A percentile compares a stretch with the other conserved stretches of the same genome.
Evolutionary conservation across 2,329 filamentous ascomycete species (phyloP).

Genomic region (Penicillium rolfsii): DNA sequence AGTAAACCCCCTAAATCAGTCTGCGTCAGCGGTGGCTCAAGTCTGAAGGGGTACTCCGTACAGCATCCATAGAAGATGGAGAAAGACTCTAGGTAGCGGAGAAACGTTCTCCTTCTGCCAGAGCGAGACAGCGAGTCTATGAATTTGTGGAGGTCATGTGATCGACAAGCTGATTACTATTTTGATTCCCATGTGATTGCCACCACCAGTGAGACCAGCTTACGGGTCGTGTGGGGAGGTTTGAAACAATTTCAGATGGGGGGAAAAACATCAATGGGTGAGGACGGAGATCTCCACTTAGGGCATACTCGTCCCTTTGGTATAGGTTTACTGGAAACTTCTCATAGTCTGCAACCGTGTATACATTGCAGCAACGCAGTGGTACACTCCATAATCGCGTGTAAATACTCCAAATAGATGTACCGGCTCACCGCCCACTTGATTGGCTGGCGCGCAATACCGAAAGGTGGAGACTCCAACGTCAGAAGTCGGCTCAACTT

Average conservation of each 20-base stretch:
- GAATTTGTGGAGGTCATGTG: neutral
- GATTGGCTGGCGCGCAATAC: conserved; percentile 34
- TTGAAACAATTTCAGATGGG: neutral
- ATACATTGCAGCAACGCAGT: neutral
- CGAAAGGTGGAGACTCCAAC: conserved; percentile 7
- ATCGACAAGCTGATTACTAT: neutral
- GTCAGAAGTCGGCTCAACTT: neutral
- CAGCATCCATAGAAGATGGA: neutral
- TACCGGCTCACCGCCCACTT: neutral
- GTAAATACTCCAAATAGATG: neutral
- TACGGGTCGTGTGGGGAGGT: neutral
- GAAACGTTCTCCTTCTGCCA: neutral
- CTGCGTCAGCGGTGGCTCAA: neutral
- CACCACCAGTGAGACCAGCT: neutral
- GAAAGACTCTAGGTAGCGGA: neutral
- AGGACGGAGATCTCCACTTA: neutral
- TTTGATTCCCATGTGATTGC: neutral
- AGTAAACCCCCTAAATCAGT: neutral
- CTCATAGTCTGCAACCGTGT: neutral
- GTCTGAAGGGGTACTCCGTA: neutral
- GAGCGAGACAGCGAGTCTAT: neutral
- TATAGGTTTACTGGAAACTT: neutral
- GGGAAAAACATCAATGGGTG: neutral
- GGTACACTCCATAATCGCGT: too few relatives aligned
- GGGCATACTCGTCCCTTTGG: neutral